Evolutionary conservation across 495 filamentous ascomycete species (phyloP), one percentile per base, ranked within the genome.

Genomic region (Talaromyces adpressus): DNA sequence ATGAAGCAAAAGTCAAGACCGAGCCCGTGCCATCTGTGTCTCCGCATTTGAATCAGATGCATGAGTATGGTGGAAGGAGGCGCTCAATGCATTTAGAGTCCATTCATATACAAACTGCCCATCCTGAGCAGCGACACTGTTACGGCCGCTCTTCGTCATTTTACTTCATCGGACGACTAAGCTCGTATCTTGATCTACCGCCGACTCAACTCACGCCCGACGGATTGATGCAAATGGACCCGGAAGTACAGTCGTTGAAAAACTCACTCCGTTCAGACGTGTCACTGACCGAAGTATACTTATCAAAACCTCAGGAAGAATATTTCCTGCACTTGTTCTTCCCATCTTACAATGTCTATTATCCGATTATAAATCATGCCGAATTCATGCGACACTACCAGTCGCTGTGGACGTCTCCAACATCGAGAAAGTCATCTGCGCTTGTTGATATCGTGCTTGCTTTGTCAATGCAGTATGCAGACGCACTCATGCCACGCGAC

Each of bases 371-470:
- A 8, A 73, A 81, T 27, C 79, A 81, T 66, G 45, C 65, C 3
- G 71, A 77, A 20, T 82, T 85, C 66, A 69, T 65, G 39, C 63
- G 70, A 16, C 71, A 84, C 59, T 81, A 82, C 54, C 58, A 71
- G 4, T 77, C 78, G 6, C 64, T 84, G 6, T 81, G 77, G 77
- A 68, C 64, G 25, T 51, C 41, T 47, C 23, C 71, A 75, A 16
- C 67, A 66, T 63, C 66, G 73, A 41, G 77, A 73, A 23, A 53
- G 16, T 47, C 51, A 12, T 67, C 62, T 27, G 72, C 81, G 6
- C 71, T 82, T 2, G 78, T 81, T 8, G 81, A 84, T 61, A 83
- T 83, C 16, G 63, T 82, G 29, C 67, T 84, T 25, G 81, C 81
- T 4, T 32, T 83, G 23, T 80, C 73, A 56, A 80, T 83, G 72